These are phyloP conservation scores for Yamadazyma paraphyllophila DNA, from an alignment of 805 yeast species.

Conservation along the genomic window DNA sequence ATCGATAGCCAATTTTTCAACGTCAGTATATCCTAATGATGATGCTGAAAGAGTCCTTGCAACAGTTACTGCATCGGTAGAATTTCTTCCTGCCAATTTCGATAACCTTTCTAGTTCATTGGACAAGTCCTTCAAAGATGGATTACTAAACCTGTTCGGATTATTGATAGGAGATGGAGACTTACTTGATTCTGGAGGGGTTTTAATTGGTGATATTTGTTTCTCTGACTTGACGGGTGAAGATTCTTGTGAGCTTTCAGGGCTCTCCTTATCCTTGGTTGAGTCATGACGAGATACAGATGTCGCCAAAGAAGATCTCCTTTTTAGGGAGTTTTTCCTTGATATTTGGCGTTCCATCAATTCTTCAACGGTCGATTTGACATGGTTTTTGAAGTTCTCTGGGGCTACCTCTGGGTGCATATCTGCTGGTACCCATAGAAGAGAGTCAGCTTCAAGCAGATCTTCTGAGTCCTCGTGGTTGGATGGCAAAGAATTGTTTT, in stretches of 20 bases:
- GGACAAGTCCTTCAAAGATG: slow-evolving; percentile 70
- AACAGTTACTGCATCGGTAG: slow-evolving; percentile 77
- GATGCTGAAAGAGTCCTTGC: slow-evolving; percentile 78
- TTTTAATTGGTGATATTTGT: not conserved
- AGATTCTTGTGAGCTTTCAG: slow-evolving; percentile 2
- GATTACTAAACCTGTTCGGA: slow-evolving; percentile 36
- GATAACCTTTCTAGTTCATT: slow-evolving; percentile 72
- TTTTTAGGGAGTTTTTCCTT: slow-evolving; percentile 24
- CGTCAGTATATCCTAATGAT: slow-evolving; percentile 57
- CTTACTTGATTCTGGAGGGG: slow-evolving; percentile 4
- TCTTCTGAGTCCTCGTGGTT: slow-evolving; percentile 22
- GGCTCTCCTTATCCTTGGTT: slow-evolving; percentile 7
- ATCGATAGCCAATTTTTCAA: slow-evolving; percentile 44
- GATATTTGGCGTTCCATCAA: slow-evolving; percentile 39
- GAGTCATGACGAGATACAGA: slow-evolving; percentile 15
- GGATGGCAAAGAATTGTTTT: not conserved
- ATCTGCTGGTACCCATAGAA: slow-evolving; percentile 94
- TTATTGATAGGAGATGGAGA: slow-evolving; percentile 3
- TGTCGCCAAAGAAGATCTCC: slow-evolving; percentile 23
- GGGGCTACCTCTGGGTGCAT: slow-evolving; percentile 96
- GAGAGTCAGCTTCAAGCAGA: slow-evolving; percentile 28
- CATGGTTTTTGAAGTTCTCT: slow-evolving; percentile 70
- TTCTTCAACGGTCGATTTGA: slow-evolving; percentile 56
- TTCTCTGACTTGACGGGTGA: slow-evolving; percentile 5
- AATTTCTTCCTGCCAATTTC: slow-evolving; percentile 72